These are phyloP conservation scores for Rhizopogon vesiculosus DNA, from an alignment of 768 basidiomycete species.

Conservation along the genomic window DNA sequence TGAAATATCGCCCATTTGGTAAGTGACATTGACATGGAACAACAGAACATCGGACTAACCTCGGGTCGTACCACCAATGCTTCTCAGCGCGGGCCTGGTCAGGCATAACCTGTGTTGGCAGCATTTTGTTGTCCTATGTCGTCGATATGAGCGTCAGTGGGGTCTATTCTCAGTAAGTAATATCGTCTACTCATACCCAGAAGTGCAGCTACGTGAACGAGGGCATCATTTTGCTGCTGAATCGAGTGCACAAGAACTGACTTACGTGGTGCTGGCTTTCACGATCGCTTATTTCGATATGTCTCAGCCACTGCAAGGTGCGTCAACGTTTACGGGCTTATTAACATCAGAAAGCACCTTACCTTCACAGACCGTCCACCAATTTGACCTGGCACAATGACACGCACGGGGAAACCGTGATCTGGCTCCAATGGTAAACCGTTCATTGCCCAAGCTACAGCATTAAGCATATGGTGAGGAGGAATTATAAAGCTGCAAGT, in stretches of 20 bases:
- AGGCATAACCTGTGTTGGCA: slow-evolving; percentile 48
- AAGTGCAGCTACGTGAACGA: slow-evolving; percentile 26
- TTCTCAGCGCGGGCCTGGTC: slow-evolving; percentile 48
- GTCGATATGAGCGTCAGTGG: neutral
- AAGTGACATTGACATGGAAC: neutral
- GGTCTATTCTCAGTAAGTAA: neutral
- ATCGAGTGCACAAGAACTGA: slow-evolving; percentile 9
- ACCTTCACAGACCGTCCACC: slow-evolving; percentile 52
- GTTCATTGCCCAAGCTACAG: slow-evolving; percentile 53
- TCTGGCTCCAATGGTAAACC: slow-evolving; percentile 55
- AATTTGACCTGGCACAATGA: slow-evolving; percentile 59
- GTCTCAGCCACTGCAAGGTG: slow-evolving; percentile 44
- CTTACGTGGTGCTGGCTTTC: slow-evolving; percentile 51
- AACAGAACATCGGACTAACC: slow-evolving; percentile 17
- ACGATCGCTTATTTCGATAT: slow-evolving; percentile 44
- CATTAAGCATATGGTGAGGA: neutral
- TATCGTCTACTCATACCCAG: slow-evolving; percentile 18
- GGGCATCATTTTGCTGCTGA: neutral
- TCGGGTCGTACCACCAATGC: slow-evolving; percentile 53
- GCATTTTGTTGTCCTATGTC: slow-evolving; percentile 49
- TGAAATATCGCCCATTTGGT: slow-evolving; percentile 3
- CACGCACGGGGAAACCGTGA: slow-evolving; percentile 63
- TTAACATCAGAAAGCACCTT: neutral
- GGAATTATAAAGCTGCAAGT: neutral
- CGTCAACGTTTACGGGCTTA: too few relatives aligned